These are phyloP conservation scores for Trematosphaeria pertusa DNA, from an alignment of 2,329 filamentous ascomycete genomes.

Conservation along the genomic window DNA sequence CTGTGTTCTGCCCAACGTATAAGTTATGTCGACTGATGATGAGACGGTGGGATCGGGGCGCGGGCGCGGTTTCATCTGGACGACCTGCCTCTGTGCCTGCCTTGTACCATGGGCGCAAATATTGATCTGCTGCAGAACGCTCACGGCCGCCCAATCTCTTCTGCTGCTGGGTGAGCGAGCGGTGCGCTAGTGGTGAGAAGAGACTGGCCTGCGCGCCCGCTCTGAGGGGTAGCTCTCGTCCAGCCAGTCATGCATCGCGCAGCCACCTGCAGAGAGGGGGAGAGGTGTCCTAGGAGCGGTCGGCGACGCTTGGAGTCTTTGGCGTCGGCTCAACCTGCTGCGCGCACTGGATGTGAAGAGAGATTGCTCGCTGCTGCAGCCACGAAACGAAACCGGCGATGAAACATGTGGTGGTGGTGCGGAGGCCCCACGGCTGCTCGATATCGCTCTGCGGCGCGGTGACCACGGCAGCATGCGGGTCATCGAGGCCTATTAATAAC, in stretches of 20 bases:
- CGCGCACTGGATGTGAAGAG: no score
- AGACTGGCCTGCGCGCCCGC: no score
- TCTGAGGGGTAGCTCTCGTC: no score
- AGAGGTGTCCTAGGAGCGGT: no score
- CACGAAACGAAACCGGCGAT: conserved; percentile 3
- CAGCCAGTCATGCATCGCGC: no score
- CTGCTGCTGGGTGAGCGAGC: conserved; percentile 4
- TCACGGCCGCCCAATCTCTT: not conserved
- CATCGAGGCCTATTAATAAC: conserved; percentile 33
- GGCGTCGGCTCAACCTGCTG: no score
- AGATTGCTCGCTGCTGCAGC: conserved; percentile 7
- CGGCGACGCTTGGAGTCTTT: no score
- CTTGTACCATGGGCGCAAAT: conserved; percentile 6
- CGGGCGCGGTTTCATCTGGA: not conserved
- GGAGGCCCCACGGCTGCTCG: no score
- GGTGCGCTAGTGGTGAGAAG: conserved; percentile 8
- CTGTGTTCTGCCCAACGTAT: not conserved
- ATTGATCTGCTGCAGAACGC: conserved; percentile 4
- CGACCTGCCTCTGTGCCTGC: not conserved
- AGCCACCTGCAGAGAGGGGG: no score
- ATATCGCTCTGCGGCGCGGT: no score
- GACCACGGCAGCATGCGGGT: conserved; percentile 24
- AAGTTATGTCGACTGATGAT: no score
- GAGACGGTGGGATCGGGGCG: not conserved
- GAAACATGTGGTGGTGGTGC: no score